Evolutionary conservation across 805 yeast species (phyloP), one percentile per base, ranked within the genome.

Genomic region (Zygosaccharomyces pseudorouxii): DNA sequence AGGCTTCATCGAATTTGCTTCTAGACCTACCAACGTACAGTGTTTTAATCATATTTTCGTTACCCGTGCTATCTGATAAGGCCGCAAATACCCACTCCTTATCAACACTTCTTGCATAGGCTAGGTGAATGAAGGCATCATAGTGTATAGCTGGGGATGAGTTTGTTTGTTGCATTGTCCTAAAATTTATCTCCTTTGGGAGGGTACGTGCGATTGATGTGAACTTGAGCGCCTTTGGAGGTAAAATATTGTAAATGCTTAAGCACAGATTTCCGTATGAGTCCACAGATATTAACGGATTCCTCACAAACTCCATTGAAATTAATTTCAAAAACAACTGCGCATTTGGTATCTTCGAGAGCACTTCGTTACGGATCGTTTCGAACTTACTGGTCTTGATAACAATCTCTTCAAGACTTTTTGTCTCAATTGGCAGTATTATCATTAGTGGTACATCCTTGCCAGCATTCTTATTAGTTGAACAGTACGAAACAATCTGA

Each of bases 61-160:
- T 71, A 0, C 96, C 96, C 62, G 77, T 76, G 42, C 90, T 92
- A 59, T 92, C 96, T 0, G 93, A 75, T 95, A 97, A 89, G 0
- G 95, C 84, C 0, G 88, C 95, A 19, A 82, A 80, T 38, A 89
- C 74, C 96, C 97, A 92, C 47, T 79, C 80, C 51, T 81, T 81
- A 63, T 90, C 96, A 3, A 78, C 72, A 0, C 96, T 84, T 45
- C 95, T 66, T 27, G 89, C 88, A 58, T 90, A 92, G 1, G 96
- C 89, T 9, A 93, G 73, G 62, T 93, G 98, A 19, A 92, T 71
- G 56, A 81, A 86, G 1, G 86, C 73, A 58, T 89, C 96, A 46
- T 65, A 67, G 30, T 59, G 60, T n/a, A 64, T 63, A 2, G 55
- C 54, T 1, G 67, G 42, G 1, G 60, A 47, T 0, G 56, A 56